phyloP scores from a whole-genome alignment of 2,329 filamentous ascomycete species.

The Phyllosticta ampelicida region DNA sequence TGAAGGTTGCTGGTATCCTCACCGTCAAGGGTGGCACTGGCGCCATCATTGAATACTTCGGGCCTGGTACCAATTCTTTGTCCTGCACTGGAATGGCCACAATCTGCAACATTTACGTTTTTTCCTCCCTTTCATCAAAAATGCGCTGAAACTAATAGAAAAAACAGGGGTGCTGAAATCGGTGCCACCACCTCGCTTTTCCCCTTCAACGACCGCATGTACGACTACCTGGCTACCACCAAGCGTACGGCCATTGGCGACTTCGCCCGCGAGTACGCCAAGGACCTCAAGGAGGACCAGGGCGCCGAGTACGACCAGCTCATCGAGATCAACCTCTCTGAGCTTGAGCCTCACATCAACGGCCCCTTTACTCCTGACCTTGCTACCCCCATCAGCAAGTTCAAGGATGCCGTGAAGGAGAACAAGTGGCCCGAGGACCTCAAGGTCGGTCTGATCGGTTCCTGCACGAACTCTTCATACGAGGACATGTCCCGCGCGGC shows the following conservation, averaged over 20 bases:
- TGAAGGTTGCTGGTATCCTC: conserved; percentile 92
- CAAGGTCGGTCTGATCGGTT: conserved; percentile 94
- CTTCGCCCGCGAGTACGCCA: conserved; percentile 72
- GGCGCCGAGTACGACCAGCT: conserved; percentile 92
- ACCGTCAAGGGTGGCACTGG: conserved; percentile 98
- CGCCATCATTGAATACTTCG: conserved; percentile 70
- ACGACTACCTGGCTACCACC: conserved; percentile 86
- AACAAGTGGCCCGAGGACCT: conserved; percentile 96
- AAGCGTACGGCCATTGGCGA: conserved; percentile 87
- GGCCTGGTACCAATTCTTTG: conserved; percentile 61
- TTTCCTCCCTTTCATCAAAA: neutral
- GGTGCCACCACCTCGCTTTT: conserved; percentile 88
- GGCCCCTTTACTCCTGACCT: conserved; percentile 98
- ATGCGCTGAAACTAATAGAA: conserved; percentile 27
- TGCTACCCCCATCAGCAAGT: conserved; percentile 94
- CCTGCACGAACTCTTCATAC: conserved; percentile 88
- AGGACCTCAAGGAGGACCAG: conserved; percentile 78
- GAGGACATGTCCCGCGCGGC: conserved; percentile 88
- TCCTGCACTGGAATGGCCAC: conserved; percentile 83
- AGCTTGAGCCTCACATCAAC: conserved; percentile 97
- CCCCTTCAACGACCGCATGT: conserved; percentile 97
- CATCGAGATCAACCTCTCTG: conserved; percentile 89
- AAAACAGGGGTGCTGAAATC: conserved; percentile 45
- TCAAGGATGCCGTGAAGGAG: conserved; percentile 84
- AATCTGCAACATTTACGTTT: conserved; percentile 45